These are phyloP conservation scores for Candida hungchunana DNA, from an alignment of 805 yeast genomes.

Conservation along the genomic window DNA sequence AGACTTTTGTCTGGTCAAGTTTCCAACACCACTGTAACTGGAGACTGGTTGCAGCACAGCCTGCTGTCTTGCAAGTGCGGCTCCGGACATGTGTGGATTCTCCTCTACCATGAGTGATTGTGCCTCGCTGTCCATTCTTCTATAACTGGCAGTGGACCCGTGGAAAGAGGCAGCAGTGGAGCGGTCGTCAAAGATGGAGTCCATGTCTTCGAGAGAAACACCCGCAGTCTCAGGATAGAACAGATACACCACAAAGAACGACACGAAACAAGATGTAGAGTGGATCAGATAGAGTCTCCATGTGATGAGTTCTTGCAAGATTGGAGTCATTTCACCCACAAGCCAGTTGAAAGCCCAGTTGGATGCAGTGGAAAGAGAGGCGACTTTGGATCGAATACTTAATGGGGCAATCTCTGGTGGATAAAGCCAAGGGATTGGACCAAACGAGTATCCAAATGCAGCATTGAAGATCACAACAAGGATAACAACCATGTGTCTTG, in stretches of 20 bases:
- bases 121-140: slow-evolving; percentile 16
- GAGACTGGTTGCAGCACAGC: slow-evolving; percentile 22
- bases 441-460: slow-evolving; percentile 88
- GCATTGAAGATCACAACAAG: slow-evolving; percentile 80
- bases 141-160: slow-evolving; percentile 21
- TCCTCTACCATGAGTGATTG: slow-evolving; percentile 10
- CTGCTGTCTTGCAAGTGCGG: slow-evolving; percentile 41
- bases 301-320: slow-evolving; percentile 65
- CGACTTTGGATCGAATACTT: slow-evolving; percentile 82
- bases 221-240: slow-evolving; percentile 91
- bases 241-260: slow-evolving; percentile 66
- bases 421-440: slow-evolving; percentile 88
- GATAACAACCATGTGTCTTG: slow-evolving; percentile 69
- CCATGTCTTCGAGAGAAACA: slow-evolving; percentile 86
- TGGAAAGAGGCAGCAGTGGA: slow-evolving; percentile 32
- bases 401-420: slow-evolving; percentile 86
- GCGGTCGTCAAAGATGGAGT: slow-evolving; percentile 77
- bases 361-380: slow-evolving; percentile 84
- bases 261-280: slow-evolving; percentile 68
- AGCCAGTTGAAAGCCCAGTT: slow-evolving; percentile 92
- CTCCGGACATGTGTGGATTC: slow-evolving; percentile 31
- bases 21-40: slow-evolving; percentile 19
- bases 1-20: slow-evolving; percentile 19
- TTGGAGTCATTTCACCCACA: slow-evolving; percentile 90
- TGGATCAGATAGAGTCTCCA: slow-evolving; percentile 85